phyloP scores from a whole-genome alignment of 2,329 filamentous ascomycete genomes.

The Colletotrichum tropicale region DNA sequence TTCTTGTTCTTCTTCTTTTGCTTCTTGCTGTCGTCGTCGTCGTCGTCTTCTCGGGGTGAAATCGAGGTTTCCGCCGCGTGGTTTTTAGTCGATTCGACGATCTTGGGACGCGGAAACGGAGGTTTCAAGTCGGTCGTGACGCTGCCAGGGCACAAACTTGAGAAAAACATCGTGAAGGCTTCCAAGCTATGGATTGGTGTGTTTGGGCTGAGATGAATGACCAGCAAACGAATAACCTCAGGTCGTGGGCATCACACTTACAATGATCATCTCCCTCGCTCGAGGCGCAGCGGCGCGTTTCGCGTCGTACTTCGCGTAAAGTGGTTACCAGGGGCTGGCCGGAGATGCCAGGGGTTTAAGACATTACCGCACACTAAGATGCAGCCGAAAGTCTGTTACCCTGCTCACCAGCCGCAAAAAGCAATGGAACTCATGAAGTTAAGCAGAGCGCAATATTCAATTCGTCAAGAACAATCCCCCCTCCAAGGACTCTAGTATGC shows the following conservation, averaged over 20 bases:
- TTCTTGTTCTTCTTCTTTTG: not conserved
- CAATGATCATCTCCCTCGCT: not conserved
- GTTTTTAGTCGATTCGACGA: not conserved
- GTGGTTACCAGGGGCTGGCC: not conserved
- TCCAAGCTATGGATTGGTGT: not conserved
- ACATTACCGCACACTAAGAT: not conserved
- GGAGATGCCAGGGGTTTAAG: not conserved
- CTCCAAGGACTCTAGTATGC: too few species aligned
- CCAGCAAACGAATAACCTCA: rapidly evolving
- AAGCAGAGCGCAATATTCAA: not conserved
- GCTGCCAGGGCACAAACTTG: not conserved
- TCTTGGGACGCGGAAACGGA: not conserved
- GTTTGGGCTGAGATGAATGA: not conserved
- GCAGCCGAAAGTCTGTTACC: not conserved
- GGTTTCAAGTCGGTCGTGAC: not conserved
- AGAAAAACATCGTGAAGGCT: not conserved
- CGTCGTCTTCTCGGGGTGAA: not conserved
- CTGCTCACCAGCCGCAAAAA: not conserved
- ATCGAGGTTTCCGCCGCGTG: not conserved
- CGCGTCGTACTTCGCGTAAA: not conserved
- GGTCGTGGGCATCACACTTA: not conserved
- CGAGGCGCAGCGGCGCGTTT: not conserved
- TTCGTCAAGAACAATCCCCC: too few species aligned
- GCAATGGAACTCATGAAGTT: not conserved
- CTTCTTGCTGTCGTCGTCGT: not conserved